These are phyloP conservation scores for Cystoderma amianthinum DNA, from an alignment of 768 basidiomycete genomes.

Conservation along the genomic window DNA sequence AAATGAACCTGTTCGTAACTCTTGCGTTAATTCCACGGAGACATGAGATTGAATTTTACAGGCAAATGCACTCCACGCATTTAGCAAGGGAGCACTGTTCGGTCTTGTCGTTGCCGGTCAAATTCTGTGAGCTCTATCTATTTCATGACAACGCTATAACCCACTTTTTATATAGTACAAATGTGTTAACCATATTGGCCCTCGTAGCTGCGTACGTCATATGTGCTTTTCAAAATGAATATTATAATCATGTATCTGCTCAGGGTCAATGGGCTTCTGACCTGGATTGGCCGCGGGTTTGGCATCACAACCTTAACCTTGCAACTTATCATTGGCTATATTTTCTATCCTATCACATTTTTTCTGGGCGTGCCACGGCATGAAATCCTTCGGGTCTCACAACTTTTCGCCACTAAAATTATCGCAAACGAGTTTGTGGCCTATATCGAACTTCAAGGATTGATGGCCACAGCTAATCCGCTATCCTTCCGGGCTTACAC, in stretches of 20 bases:
- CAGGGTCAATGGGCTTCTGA: conserved; percentile 76
- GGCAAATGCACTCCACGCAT: conserved; percentile 85
- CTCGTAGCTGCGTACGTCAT: conserved; percentile 54
- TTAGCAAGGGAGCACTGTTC: conserved; percentile 78
- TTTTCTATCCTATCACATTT: conserved; percentile 86
- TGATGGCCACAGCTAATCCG: conserved; percentile 35
- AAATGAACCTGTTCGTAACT: conserved; percentile 35
- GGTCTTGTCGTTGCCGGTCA: conserved; percentile 84
- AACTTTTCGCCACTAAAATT: conserved; percentile 81
- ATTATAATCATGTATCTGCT: no score
- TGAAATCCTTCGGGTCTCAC: conserved; percentile 79
- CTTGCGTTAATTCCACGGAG: neutral
- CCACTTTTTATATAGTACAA: conserved; percentile 40
- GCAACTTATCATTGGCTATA: conserved; percentile 78
- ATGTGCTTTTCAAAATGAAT: no score
- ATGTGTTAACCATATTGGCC: conserved; percentile 79
- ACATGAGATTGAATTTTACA: no score
- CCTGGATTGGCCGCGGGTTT: conserved; percentile 85
- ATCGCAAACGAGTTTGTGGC: conserved; percentile 85
- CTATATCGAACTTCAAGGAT: conserved; percentile 51
- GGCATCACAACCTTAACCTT: conserved; percentile 79
- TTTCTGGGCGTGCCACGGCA: conserved; percentile 69
- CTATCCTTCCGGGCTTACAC: conserved; percentile 71
- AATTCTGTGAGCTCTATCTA: conserved; percentile 51
- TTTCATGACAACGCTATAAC: neutral